phyloP scores from a whole-genome alignment of 2,329 filamentous ascomycete species.

The Tolypocladium tundrense region DNA sequence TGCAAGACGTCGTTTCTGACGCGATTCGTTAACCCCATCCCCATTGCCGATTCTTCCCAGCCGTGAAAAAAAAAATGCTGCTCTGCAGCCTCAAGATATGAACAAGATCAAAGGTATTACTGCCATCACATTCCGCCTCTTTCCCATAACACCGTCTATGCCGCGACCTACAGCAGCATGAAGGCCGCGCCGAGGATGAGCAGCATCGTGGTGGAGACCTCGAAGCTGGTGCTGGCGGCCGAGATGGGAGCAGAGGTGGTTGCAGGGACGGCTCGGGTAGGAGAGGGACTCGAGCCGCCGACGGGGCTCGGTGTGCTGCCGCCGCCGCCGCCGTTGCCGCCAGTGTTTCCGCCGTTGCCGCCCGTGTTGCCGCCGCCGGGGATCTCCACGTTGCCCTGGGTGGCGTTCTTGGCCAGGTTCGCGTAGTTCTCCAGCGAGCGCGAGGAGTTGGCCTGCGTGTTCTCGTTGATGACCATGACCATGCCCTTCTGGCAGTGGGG shows the following conservation, averaged over 20 bases:
- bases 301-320: not conserved
- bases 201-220: conserved; percentile 31
- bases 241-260: conserved; percentile 9
- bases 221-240: conserved; percentile 18
- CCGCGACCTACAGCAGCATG: conserved; percentile 23
- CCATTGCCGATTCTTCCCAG: not conserved
- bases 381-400: conserved; percentile 14
- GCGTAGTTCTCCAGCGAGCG: conserved; percentile 42
- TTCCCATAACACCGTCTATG: not conserved
- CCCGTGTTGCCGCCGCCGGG: conserved; percentile 6
- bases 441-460: conserved; percentile 41
- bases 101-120: not conserved
- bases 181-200: conserved; percentile 31
- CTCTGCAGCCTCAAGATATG: not conserved
- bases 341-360: conserved; percentile 11
- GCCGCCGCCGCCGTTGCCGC: conserved; percentile 3
- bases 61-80: not conserved
- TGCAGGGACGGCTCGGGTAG: conserved; percentile 1
- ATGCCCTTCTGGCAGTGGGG: conserved; percentile 68
- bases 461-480: conserved; percentile 66
- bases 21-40: not conserved
- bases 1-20: not conserved
- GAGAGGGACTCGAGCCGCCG: not conserved
- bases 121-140: not conserved
- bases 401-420: conserved; percentile 19